Evolutionary conservation across 2,329 filamentous ascomycete genomes (phyloP).

Genomic region (Talaromyces marneffei): DNA sequence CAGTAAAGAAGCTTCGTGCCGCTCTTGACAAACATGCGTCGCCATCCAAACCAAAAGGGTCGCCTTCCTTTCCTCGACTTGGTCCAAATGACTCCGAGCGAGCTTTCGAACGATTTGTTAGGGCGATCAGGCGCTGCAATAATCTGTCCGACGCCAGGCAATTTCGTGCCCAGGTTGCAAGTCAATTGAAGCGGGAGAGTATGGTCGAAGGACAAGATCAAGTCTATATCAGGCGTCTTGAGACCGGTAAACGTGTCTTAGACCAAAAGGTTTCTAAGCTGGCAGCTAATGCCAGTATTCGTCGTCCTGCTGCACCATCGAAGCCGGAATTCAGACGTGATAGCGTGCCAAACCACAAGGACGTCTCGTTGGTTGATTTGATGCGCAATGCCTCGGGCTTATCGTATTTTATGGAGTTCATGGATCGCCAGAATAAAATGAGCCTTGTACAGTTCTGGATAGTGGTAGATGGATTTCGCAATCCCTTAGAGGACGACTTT

Average conservation of each 20-base stretch:
- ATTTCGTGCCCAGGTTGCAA: conserved; percentile 86
- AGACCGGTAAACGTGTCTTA: conserved; percentile 82
- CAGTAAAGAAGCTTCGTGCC: conserved; percentile 82
- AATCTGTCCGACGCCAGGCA: conserved; percentile 89
- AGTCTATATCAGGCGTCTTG: conserved; percentile 79
- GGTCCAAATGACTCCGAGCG: conserved; percentile 77
- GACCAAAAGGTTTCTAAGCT: conserved; percentile 85
- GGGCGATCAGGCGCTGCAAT: conserved; percentile 78
- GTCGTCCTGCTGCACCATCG: conserved; percentile 26
- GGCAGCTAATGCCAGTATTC: conserved; percentile 57
- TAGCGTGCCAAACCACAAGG: conserved; percentile 60
- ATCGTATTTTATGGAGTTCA: conserved; percentile 99
- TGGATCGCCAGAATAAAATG: conserved; percentile 87
- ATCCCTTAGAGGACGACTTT: conserved; percentile 81
- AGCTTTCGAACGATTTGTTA: conserved; percentile 89
- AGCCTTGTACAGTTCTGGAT: conserved; percentile 95
- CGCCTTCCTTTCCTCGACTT: conserved; percentile 72
- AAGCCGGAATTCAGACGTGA: conserved; percentile 29
- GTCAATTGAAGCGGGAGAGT: conserved; percentile 81
- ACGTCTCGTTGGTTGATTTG: conserved; percentile 74
- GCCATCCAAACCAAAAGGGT: conserved; percentile 61
- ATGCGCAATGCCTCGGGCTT: conserved; percentile 82
- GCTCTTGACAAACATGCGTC: conserved; percentile 92
- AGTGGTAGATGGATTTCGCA: conserved; percentile 92
- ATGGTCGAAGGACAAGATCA: conserved; percentile 73